Percentiles rank a stretch among this genome's conserved stretches.
Evolutionary conservation across 306 rosid species (phyloP).

Genomic region (Gillenia trifoliata): DNA sequence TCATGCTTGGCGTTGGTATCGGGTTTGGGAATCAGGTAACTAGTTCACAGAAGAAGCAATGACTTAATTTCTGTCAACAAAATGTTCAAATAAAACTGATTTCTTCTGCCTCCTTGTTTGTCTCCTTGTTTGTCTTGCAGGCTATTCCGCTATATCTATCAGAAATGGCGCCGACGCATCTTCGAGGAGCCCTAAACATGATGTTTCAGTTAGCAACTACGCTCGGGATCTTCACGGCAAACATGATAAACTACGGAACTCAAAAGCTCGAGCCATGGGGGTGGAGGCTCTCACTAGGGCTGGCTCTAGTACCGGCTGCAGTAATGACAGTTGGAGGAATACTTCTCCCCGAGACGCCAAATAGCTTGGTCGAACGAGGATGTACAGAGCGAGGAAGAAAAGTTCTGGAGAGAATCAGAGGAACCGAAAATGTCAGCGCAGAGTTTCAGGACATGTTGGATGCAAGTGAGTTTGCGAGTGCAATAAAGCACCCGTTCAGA

Average conservation of each 20-base stretch:
- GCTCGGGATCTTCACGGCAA: conserved; percentile 76
- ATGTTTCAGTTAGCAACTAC: conserved; percentile 96
- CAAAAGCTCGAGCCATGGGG: conserved; percentile 78
- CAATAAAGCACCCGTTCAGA: conserved; percentile 62
- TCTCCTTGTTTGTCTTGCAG: conserved; percentile 41
- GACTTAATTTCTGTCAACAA: neutral
- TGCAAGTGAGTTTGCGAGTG: conserved; percentile 65
- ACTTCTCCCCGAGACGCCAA: conserved; percentile 87
- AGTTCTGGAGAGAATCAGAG: conserved; percentile 63
- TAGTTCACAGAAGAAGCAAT: neutral
- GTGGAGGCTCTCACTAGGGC: conserved; percentile 85
- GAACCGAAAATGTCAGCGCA: conserved; percentile 63
- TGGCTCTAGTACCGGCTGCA: conserved; percentile 71
- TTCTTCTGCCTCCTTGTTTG: conserved; percentile 1
- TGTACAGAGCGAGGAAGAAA: conserved; percentile 50
- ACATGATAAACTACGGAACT: conserved; percentile 86
- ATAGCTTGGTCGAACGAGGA: conserved; percentile 77
- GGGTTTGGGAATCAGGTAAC: conserved; percentile 94
- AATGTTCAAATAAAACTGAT: neutral
- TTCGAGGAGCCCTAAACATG: conserved; percentile 88
- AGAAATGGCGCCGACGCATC: conserved; percentile 94
- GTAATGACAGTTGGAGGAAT: conserved; percentile 79
- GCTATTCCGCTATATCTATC: conserved; percentile 87
- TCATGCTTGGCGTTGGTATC: conserved; percentile 93
- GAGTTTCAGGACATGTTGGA: conserved; percentile 82